A percentile compares a stretch with the other conserved stretches of the same genome.
phyloP scores from a whole-genome alignment of 345 rosid genomes.

The Heritiera littoralis region DNA sequence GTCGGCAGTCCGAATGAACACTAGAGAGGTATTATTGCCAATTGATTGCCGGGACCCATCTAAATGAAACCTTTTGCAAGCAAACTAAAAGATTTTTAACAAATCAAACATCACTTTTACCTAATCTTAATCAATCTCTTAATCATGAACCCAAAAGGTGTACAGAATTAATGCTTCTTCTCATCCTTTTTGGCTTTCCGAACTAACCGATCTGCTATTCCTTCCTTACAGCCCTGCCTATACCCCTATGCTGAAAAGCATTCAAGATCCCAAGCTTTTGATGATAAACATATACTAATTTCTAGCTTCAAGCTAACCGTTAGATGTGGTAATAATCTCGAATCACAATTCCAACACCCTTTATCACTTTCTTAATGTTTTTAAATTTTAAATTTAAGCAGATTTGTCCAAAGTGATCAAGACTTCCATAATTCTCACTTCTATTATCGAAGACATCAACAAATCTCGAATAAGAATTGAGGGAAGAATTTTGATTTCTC shows the following conservation, averaged over 20 bases:
- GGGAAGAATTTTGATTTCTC: not conserved
- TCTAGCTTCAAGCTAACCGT: not conserved
- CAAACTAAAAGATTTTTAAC: not conserved
- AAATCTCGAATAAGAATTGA: too few species aligned
- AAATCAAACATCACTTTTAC: not conserved
- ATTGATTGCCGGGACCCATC: slow-evolving; percentile 9
- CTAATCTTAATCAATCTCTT: slow-evolving; percentile 17
- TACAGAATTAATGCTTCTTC: not conserved
- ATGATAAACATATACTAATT: too few species aligned
- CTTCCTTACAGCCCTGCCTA: not conserved
- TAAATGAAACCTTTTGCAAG: not conserved
- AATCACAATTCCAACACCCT: too few species aligned
- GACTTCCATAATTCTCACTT: too few species aligned
- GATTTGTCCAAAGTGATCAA: too few species aligned
- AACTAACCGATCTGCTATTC: not conserved
- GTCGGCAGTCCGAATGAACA: not conserved
- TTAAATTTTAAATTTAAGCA: too few species aligned
- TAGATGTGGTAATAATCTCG: too few species aligned
- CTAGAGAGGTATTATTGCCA: not conserved
- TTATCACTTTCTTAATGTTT: too few species aligned
- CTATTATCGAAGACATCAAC: too few species aligned
- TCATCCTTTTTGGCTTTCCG: not conserved
- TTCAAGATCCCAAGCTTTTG: not conserved
- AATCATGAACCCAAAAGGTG: slow-evolving; percentile 7
- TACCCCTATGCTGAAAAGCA: not conserved